These are phyloP conservation scores for Cordyceps pruinosa DNA, from an alignment of 2,329 filamentous ascomycete genomes.

Conservation along the genomic window DNA sequence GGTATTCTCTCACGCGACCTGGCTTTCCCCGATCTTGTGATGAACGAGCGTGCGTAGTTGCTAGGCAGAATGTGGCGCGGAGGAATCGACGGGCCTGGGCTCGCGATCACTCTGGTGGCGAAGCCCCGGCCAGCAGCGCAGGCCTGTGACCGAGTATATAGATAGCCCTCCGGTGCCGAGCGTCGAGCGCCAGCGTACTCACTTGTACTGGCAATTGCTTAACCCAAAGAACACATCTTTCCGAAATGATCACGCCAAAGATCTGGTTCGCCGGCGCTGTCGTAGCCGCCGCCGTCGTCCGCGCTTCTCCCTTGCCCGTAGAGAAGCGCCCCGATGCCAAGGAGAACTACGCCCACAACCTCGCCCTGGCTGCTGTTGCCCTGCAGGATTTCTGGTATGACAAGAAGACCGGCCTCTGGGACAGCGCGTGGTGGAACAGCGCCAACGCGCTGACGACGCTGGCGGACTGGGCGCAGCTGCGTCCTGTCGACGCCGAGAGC, in stretches of 20 bases:
- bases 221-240: not conserved
- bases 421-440: slow-evolving; percentile 65
- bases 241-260: not conserved
- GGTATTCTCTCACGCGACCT: no score
- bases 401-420: slow-evolving; percentile 52
- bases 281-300: not conserved
- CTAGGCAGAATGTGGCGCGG: no score
- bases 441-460: slow-evolving; percentile 60
- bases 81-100: no score
- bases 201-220: not conserved
- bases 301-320: not conserved
- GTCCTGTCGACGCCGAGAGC: slow-evolving; percentile 27
- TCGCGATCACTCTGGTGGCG: no score
- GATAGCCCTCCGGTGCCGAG: not conserved
- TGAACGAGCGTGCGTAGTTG: no score
- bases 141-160: no score
- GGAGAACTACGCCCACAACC: not conserved
- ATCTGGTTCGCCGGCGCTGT: not conserved
- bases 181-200: not conserved
- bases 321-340: not conserved
- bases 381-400: slow-evolving; percentile 47
- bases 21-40: no score
- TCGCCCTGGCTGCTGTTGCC: not conserved
- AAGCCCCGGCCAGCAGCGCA: no score
- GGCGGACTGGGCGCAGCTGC: slow-evolving; percentile 43